A percentile compares a stretch with the other conserved stretches of the same genome.
phyloP scores from a whole-genome alignment of 2,329 filamentous ascomycete genomes.

The Colletotrichum chrysophilum region DNA sequence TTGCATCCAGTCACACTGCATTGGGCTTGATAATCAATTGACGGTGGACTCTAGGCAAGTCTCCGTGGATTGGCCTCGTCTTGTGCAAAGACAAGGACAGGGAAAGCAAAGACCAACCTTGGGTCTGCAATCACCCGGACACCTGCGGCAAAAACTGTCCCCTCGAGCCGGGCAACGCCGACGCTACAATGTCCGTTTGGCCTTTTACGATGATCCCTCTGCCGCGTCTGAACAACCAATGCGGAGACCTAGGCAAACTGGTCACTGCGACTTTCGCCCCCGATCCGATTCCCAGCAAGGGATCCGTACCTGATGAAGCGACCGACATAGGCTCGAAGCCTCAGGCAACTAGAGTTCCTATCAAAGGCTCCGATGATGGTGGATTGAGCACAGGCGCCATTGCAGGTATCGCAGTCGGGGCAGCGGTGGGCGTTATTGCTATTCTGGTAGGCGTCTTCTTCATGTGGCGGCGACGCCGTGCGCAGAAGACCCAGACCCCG shows the following conservation, averaged over 20 bases:
- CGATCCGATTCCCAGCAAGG: neutral
- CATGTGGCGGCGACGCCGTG: neutral
- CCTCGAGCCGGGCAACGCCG: neutral
- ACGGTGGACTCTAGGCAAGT: neutral
- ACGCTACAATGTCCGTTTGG: neutral
- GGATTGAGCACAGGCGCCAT: neutral
- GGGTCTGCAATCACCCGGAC: constrained; percentile 12
- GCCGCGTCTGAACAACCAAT: neutral
- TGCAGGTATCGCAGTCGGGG: neutral
- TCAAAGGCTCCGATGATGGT: neutral
- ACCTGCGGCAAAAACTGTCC: neutral
- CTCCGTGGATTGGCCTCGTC: constrained; percentile 12
- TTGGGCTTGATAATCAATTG: neutral
- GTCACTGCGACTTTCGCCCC: neutral
- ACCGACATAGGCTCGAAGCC: neutral
- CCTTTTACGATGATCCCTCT: neutral
- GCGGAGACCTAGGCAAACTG: neutral
- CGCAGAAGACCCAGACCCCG: too few relatives aligned
- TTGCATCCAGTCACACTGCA: accelerated
- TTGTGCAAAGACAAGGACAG: neutral
- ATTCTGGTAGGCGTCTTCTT: neutral
- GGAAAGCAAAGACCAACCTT: neutral
- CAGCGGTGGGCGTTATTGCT: neutral
- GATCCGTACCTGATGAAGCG: neutral
- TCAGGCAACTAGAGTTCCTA: neutral